Percentiles rank a stretch among this genome's conserved stretches.
Evolutionary conservation across 2,329 filamentous ascomycete species (phyloP).

Genomic region (Lasiodiplodia theobromae): DNA sequence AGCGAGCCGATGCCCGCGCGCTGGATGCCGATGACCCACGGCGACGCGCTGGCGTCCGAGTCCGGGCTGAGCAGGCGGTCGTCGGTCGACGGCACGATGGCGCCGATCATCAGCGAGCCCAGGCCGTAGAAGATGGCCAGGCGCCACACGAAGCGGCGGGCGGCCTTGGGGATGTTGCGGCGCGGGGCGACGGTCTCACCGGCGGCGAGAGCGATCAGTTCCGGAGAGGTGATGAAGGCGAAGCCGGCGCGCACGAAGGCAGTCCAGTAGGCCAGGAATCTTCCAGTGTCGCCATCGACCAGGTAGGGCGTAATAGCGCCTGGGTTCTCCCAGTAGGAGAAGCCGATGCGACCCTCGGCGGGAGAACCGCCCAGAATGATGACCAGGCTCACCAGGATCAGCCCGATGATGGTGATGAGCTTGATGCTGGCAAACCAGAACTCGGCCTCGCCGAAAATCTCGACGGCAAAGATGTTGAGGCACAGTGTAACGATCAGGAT

Average conservation of each 20-base stretch:
- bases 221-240: constrained; percentile 59
- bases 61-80: constrained; percentile 49
- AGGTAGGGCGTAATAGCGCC: constrained; percentile 66
- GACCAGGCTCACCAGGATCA: constrained; percentile 46
- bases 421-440: constrained; percentile 54
- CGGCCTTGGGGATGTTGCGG: constrained; percentile 70
- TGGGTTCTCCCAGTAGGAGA: constrained; percentile 68
- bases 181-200: constrained; percentile 70
- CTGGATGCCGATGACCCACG: constrained; percentile 61
- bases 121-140: constrained; percentile 62
- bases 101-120: constrained; percentile 61
- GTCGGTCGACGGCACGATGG: constrained; percentile 62
- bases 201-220: constrained; percentile 68
- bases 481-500: constrained; percentile 7
- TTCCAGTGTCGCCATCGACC: constrained; percentile 60
- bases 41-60: constrained; percentile 62
- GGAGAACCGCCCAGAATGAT: constrained; percentile 55
- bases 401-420: constrained; percentile 55
- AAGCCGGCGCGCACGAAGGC: constrained; percentile 61
- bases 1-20: constrained; percentile 53
- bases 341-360: constrained; percentile 65
- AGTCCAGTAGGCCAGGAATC: constrained; percentile 60
- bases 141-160: constrained; percentile 80
- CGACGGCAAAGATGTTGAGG: constrained; percentile 21
- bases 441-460: constrained; percentile 51